Conservation (phyloP, 2,329 filamentous ascomycete genomes). For the Aureobasidium lini region DNA sequence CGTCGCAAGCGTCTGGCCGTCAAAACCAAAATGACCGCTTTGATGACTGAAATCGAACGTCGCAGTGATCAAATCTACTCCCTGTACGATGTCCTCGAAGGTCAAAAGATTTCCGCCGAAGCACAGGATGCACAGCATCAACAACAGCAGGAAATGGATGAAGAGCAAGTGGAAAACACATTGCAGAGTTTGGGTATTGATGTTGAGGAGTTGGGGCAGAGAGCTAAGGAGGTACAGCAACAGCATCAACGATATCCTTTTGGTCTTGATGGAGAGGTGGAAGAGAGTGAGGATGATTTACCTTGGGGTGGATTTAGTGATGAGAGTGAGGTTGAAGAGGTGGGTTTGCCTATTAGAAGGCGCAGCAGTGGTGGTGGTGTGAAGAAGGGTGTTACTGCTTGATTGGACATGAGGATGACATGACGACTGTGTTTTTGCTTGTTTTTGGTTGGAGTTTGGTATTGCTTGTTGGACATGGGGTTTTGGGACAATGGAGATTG, state of each 20-base stretch:
- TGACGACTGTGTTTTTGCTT: not conserved
- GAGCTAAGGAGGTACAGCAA: not conserved
- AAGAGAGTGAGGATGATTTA: slow-evolving; percentile 15
- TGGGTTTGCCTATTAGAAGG: not conserved
- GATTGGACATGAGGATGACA: not conserved
- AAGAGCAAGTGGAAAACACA: slow-evolving; percentile 36
- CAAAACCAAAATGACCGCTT: slow-evolving; percentile 51
- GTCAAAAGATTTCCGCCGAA: slow-evolving; percentile 53
- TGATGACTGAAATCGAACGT: slow-evolving; percentile 58
- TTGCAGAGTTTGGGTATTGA: slow-evolving; percentile 35
- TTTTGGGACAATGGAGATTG: not conserved
- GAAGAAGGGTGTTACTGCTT: not conserved
- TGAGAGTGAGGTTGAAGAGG: slow-evolving; percentile 22
- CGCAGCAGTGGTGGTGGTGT: not conserved
- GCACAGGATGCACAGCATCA: not conserved
- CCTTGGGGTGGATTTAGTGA: slow-evolving; percentile 15
- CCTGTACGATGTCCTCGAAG: slow-evolving; percentile 76
- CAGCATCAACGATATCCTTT: not conserved
- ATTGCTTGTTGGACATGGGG: not conserved
- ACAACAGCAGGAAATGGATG: not conserved
- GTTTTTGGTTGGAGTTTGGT: not conserved
- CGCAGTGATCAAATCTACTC: slow-evolving; percentile 76
- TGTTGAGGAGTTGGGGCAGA: slow-evolving; percentile 22
- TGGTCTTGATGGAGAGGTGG: slow-evolving; percentile 19
- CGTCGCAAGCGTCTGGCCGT: slow-evolving; percentile 57